These are phyloP conservation scores for Handroanthus guayacan DNA, from an alignment of 257 asterid species.

Conservation along the genomic window DNA sequence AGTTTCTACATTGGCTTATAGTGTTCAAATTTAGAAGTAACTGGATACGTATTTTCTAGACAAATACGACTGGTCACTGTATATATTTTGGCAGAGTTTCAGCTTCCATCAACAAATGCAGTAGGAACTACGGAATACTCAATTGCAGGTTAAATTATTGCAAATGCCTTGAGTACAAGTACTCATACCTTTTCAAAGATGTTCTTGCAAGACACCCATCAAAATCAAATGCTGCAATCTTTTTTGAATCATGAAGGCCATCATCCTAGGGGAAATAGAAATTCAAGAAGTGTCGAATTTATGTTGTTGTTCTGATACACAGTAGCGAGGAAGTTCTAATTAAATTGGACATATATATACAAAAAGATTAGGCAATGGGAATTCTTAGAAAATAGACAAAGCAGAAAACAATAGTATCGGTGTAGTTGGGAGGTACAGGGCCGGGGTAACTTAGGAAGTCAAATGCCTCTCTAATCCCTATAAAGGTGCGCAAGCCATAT, in stretches of 20 bases:
- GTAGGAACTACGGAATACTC: conserved; percentile 19
- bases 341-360: not conserved
- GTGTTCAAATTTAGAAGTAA: not conserved
- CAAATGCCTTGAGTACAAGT: conserved; percentile 23
- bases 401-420: not conserved
- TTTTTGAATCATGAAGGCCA: conserved; percentile 76
- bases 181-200: conserved; percentile 76
- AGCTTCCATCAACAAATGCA: conserved; percentile 14
- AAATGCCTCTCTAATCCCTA: not conserved
- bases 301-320: not conserved
- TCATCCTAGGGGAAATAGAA: conserved; percentile 60
- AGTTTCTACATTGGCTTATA: not conserved
- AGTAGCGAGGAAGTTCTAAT: conserved; percentile 4
- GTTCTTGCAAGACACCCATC: conserved; percentile 97
- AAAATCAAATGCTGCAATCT: conserved; percentile 99
- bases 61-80: not conserved
- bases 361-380: not conserved
- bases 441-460: not conserved
- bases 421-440: not conserved
- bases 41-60: not conserved
- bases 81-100: conserved; percentile 5
- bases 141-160: conserved; percentile 22
- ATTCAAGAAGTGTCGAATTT: not conserved
- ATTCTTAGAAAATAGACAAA: not conserved
- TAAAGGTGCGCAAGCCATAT: conserved; percentile 28